Conservation (phyloP, 2,329 filamentous ascomycete genomes). For the Penicillium sclerotiorum region DNA sequence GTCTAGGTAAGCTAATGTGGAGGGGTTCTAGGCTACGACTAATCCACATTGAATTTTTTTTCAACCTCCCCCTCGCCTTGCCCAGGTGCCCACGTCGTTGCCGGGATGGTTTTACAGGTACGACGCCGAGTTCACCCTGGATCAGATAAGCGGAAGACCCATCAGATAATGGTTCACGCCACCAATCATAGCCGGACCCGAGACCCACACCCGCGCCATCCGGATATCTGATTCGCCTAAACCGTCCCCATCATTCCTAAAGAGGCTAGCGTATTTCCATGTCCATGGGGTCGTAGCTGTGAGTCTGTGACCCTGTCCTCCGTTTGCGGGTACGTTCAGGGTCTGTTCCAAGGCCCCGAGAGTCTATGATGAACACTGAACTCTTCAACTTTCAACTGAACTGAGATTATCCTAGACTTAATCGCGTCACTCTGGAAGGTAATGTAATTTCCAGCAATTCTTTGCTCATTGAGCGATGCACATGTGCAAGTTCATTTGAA, state of each 20-base stretch:
- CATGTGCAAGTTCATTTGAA: no score
- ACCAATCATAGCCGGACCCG: neutral
- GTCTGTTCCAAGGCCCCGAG: neutral
- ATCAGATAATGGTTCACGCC: neutral
- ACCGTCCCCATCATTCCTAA: neutral
- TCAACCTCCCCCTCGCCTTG: no score
- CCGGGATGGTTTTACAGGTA: neutral
- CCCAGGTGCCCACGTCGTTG: no score
- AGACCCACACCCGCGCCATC: neutral
- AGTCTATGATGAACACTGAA: neutral
- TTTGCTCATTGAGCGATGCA: no score
- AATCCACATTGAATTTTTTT: no score
- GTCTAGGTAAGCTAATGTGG: neutral
- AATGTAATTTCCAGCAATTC: no score
- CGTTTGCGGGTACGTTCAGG: neutral
- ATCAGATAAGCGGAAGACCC: slow-evolving; percentile 1
- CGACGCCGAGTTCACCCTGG: neutral
- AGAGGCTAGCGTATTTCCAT: neutral
- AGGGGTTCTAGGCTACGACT: no score
- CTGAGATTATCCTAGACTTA: neutral
- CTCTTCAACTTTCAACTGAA: neutral
- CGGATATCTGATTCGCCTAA: neutral
- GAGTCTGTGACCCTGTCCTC: neutral
- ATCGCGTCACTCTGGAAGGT: neutral
- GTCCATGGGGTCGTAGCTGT: neutral